These are phyloP conservation scores for Antrodiella citrinella DNA, from an alignment of 768 basidiomycete species.

Conservation along the genomic window DNA sequence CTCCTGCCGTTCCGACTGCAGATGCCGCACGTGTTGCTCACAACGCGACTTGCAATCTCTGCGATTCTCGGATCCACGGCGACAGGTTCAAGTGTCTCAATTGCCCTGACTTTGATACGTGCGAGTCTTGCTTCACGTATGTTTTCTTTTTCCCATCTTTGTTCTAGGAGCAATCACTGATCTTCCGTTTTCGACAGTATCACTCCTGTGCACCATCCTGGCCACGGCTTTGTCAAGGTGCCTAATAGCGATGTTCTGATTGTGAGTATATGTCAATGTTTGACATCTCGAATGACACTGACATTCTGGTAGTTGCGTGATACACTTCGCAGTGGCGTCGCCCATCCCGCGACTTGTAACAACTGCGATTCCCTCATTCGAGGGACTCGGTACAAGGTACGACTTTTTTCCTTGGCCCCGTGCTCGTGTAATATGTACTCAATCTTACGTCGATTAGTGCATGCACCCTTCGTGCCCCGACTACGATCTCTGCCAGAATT, in stretches of 20 bases:
- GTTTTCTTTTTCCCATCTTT: slow-evolving; percentile 6
- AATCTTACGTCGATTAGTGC: slow-evolving; percentile 39
- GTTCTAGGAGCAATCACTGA: slow-evolving; percentile 2
- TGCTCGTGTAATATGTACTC: no score
- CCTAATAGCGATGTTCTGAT: slow-evolving; percentile 45
- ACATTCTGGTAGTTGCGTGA: slow-evolving; percentile 22
- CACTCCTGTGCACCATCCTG: slow-evolving; percentile 64
- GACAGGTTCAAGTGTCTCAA: slow-evolving; percentile 70
- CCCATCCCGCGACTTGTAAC: slow-evolving; percentile 58
- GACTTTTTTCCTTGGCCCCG: slow-evolving; percentile 10
- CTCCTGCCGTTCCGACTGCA: neutral
- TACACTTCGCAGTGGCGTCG: slow-evolving; percentile 12
- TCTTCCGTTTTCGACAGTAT: slow-evolving; percentile 34
- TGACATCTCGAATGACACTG: no score
- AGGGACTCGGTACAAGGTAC: slow-evolving; percentile 72
- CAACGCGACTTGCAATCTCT: slow-evolving; percentile 67
- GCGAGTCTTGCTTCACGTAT: slow-evolving; percentile 59
- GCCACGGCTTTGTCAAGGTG: slow-evolving; percentile 66
- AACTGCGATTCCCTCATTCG: slow-evolving; percentile 47
- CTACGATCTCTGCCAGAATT: slow-evolving; percentile 72
- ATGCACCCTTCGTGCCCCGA: slow-evolving; percentile 72
- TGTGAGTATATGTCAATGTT: no score
- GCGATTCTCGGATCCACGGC: slow-evolving; percentile 63
- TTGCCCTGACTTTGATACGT: slow-evolving; percentile 85
- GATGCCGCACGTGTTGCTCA: slow-evolving; percentile 34